These are phyloP conservation scores for Thelonectria blattea DNA, from an alignment of 2,329 filamentous ascomycete genomes.

Conservation along the genomic window DNA sequence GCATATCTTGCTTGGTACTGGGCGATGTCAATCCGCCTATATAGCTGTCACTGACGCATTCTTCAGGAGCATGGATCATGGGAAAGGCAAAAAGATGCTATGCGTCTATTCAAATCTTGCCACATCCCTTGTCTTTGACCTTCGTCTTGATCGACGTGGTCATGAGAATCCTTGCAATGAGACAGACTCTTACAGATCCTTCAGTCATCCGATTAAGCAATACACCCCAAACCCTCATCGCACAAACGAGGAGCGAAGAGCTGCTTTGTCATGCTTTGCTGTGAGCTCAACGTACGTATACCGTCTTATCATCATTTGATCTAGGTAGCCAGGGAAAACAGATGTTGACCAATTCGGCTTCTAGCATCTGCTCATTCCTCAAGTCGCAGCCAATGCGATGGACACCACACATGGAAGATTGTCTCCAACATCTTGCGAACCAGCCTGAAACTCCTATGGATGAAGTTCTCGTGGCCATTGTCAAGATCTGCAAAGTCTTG, in stretches of 20 bases:
- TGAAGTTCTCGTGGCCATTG: constrained; percentile 50
- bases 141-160: constrained; percentile 22
- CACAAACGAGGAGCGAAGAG: constrained; percentile 43
- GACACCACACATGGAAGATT: constrained; percentile 62
- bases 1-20: constrained; percentile 34
- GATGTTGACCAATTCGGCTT: background rate
- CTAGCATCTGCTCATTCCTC: constrained; percentile 28
- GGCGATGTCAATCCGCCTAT: background rate
- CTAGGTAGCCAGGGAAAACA: background rate
- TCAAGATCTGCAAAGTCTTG: constrained; percentile 41
- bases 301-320: no score
- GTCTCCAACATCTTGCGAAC: constrained; percentile 49
- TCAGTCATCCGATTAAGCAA: constrained; percentile 24
- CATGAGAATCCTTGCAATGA: constrained; percentile 25
- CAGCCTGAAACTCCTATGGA: constrained; percentile 54
- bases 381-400: constrained; percentile 56
- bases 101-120: constrained; percentile 23
- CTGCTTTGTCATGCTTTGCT: constrained; percentile 38
- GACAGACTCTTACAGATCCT: constrained; percentile 19
- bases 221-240: constrained; percentile 16
- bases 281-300: constrained; percentile 37
- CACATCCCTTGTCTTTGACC: constrained; percentile 25
- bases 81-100: constrained; percentile 20
- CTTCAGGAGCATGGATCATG: constrained; percentile 23
- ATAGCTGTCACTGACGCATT: background rate